Evolutionary conservation across 2,329 filamentous ascomycete genomes (phyloP), one percentile per base, ranked within the genome.

Genomic region (Parafenestella ontariensis): DNA sequence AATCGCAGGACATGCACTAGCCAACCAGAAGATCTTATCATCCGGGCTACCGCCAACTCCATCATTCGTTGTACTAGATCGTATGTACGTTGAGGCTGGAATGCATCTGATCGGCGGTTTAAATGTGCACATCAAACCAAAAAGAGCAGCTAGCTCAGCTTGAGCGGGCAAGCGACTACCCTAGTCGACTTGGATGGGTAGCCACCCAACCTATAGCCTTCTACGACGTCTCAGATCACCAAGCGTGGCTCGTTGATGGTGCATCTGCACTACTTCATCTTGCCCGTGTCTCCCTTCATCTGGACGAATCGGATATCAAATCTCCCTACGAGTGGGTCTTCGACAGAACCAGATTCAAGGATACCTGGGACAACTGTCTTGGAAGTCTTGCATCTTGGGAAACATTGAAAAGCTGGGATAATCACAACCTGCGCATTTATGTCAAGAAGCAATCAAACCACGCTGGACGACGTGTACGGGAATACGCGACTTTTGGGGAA

Each of bases 191-290:
- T 5, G 7, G 23, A 24, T 23, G 18, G 45, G 26, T 54, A 2
- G 45, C 37, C 3, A 4, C 17, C 6, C 51, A 54, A 7, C 40
- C 46, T 7, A 62, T 69, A 0, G 54, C 62, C 2, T 49, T 66
- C 3, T 69, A 58, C 54, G 71, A 69, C 39, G 61, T 50, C 11
- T 52, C 28, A 17, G 64, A 64, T n/a, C 65, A 60, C 31, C 62
- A 70, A 33, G 74, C 67, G 1, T 78, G 75, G 74, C 51, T 78
- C 1, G 55, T 76, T 0, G 72, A 78, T 50, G 77, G 75, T n/a
- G 61, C 66, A 9, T 73, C 66, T 49, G 74, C 72, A 5, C 46
- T 78, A 20, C 66, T 78, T 7, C 75, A 79, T 50, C 65, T 78
- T 2, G 56, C 43, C 1, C 44, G 51, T 2, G 24, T 48, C 1